Conservation (phyloP, 1,139 yeast genomes). For the Hemisphaericaspora subhashii region DNA sequence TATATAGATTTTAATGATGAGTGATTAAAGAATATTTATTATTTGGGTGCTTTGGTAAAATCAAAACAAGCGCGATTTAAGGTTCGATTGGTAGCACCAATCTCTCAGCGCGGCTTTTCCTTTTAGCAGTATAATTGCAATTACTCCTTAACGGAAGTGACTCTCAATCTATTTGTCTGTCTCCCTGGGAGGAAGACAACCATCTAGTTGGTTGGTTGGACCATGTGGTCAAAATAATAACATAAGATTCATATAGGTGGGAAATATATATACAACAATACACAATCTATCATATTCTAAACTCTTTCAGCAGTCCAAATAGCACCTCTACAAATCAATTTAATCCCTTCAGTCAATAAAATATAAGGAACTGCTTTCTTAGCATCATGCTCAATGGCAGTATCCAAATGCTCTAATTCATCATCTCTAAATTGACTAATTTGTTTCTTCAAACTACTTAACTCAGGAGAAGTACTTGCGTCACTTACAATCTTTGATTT, state of each 20-base stretch:
- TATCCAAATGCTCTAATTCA: conserved; percentile 91
- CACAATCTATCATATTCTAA: conserved; percentile 20
- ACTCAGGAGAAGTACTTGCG: conserved; percentile 50
- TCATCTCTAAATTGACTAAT: conserved; percentile 87
- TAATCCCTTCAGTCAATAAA: conserved; percentile 83
- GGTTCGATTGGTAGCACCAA: too few relatives aligned
- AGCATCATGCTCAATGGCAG: conserved; percentile 90
- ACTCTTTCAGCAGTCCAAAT: conserved; percentile 89
- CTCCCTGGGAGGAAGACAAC: too few relatives aligned
- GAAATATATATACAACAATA: not conserved
- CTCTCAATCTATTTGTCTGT: too few relatives aligned
- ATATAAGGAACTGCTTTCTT: conserved; percentile 91
- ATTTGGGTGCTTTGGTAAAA: too few relatives aligned
- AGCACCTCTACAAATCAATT: conserved; percentile 80
- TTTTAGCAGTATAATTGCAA: too few relatives aligned
- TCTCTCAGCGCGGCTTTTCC: too few relatives aligned
- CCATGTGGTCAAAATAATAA: too few relatives aligned
- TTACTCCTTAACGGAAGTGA: too few relatives aligned
- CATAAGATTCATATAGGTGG: not conserved
- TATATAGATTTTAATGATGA: too few relatives aligned
- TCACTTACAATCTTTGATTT: conserved; percentile 24
- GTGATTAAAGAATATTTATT: too few relatives aligned
- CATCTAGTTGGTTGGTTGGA: too few relatives aligned
- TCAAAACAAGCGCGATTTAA: too few relatives aligned
- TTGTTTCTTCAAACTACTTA: conserved; percentile 55